Percentiles rank a stretch among this genome's conserved stretches.
These are phyloP conservation scores for Cetraspora pellucida DNA, from an alignment of 192 early-diverging fungal species.

Conservation along the genomic window DNA sequence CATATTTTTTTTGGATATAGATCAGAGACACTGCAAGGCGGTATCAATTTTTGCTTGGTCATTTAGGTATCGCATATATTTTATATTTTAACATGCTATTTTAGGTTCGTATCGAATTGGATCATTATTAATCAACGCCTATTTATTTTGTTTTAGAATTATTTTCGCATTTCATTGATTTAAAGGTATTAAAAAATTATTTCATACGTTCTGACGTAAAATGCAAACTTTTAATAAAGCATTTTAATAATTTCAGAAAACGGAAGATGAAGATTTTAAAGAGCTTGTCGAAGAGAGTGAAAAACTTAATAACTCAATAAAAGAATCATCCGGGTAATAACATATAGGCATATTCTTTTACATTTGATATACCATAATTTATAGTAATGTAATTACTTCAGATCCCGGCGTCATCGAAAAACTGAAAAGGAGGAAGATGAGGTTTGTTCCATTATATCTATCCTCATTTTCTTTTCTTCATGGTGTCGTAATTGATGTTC, in stretches of 20 bases:
- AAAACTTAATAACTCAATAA: constrained; percentile 33
- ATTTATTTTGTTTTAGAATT: constrained; percentile 41
- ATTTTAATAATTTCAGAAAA: constrained; percentile 30
- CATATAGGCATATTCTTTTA: background rate
- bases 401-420: constrained; percentile 84
- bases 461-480: background rate
- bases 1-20: constrained; percentile 34
- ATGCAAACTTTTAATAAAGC: background rate
- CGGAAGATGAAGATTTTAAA: constrained; percentile 59
- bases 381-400: constrained; percentile 16
- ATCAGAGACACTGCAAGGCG: constrained; percentile 62
- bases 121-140: background rate
- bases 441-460: background rate
- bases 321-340: constrained; percentile 48
- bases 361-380: background rate
- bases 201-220: background rate
- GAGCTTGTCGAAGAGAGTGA: constrained; percentile 53
- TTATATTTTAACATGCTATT: background rate
- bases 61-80: constrained; percentile 37
- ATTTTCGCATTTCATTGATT: constrained; percentile 66
- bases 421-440: constrained; percentile 96
- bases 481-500: background rate
- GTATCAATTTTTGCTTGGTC: constrained; percentile 68
- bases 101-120: background rate
- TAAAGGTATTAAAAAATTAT: constrained; percentile 40